Conservation (phyloP, 345 rosid species). For the Gossypium arboreum region DNA sequence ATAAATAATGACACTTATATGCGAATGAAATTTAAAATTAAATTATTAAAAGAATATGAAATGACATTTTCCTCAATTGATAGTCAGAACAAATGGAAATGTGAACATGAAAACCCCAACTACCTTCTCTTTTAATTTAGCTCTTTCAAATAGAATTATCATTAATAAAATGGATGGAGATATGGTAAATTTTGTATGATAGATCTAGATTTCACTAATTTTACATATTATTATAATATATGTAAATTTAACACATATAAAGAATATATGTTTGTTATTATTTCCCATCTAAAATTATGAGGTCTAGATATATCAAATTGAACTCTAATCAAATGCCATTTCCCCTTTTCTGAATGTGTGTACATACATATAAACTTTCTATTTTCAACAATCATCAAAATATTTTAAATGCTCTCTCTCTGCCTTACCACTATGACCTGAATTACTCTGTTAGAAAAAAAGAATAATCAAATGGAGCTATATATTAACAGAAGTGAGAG, state of each 20-base stretch:
- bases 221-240: too few relatives aligned
- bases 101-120: too few relatives aligned
- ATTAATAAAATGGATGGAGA: not conserved
- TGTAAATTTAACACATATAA: too few relatives aligned
- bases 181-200: not conserved
- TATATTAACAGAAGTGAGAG: not conserved
- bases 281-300: too few relatives aligned
- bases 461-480: slow-evolving; percentile 30
- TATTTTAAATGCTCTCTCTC: not conserved
- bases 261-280: too few relatives aligned
- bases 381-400: not conserved
- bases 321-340: not conserved
- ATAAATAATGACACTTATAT: too few relatives aligned
- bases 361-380: not conserved
- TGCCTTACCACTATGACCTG: not conserved
- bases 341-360: not conserved
- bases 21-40: too few relatives aligned
- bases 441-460: slow-evolving; percentile 15
- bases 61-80: too few relatives aligned
- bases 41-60: too few relatives aligned
- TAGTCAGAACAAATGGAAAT: too few relatives aligned
- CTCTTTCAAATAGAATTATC: not conserved
- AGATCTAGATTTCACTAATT: too few relatives aligned
- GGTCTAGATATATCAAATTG: not conserved
- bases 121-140: too few relatives aligned